Conservation (phyloP, 108 stramenopile genomes). For the Mediolabrus comicus region DNA sequence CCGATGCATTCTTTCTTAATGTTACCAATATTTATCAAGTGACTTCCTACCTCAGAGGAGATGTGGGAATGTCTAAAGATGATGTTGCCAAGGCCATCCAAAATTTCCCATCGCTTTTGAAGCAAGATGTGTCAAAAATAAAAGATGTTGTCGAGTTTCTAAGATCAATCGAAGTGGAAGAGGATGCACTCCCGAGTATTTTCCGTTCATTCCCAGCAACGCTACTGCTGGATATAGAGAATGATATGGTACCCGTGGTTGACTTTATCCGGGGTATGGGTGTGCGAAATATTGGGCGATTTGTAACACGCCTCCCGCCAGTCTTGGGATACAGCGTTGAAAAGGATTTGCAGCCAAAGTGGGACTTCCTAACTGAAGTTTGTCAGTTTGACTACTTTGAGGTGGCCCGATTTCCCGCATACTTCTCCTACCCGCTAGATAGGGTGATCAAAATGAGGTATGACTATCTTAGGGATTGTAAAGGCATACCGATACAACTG, state of each 20-base stretch:
- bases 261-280: constrained; percentile 62
- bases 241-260: constrained; percentile 65
- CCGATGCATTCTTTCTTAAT: constrained; percentile 59
- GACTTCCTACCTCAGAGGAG: constrained; percentile 55
- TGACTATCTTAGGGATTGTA: constrained; percentile 59
- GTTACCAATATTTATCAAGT: constrained; percentile 50
- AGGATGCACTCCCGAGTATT: constrained; percentile 56
- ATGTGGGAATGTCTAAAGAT: constrained; percentile 62
- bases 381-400: constrained; percentile 65
- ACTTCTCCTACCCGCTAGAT: constrained; percentile 83
- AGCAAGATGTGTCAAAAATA: constrained; percentile 52
- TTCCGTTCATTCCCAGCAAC: constrained; percentile 72
- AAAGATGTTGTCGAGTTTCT: constrained; percentile 47
- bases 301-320: constrained; percentile 71
- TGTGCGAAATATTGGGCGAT: constrained; percentile 64
- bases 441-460: constrained; percentile 68
- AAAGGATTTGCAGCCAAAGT: constrained; percentile 72
- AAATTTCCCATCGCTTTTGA: constrained; percentile 60
- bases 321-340: constrained; percentile 79
- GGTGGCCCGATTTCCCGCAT: constrained; percentile 69
- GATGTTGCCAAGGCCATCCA: constrained; percentile 65
- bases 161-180: constrained; percentile 47
- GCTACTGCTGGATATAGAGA: constrained; percentile 54
- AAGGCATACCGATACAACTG: constrained; percentile 52
- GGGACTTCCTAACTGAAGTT: constrained; percentile 63